Base-by-base conservation (phyloP, 1,139 yeast genomes). In the Scheffersomyces segobiensis region DNA sequence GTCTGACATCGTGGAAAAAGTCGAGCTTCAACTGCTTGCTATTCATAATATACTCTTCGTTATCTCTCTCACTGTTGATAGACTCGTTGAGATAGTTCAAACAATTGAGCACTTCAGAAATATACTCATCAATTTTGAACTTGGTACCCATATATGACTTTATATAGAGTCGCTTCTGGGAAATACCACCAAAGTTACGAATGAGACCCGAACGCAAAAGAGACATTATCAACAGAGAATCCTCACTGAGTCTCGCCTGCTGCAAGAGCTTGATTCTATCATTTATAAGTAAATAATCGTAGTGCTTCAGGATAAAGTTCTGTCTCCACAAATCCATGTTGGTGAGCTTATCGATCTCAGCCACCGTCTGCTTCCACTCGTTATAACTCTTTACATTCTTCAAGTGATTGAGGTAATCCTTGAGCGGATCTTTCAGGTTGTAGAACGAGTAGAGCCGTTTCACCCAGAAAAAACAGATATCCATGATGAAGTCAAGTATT, bases 101-200 rank as follows among this genome's bases (percentile, higher is more conserved):
- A 63, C 97, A 89, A 52, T 80, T 82, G 46, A 91, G 74, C 1
- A 92, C 93, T 68, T 91, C 96, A 53, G 84, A 80, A 49, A 93
- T 84, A 68, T 93, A 93, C 61, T 91, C 96, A 71, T 95, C 98
- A 61, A 95, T 93, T 62, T 92, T 80, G 56, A 85, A 77, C 73
- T 95, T 95, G 0, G 98, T 93, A 1, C 99, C 98, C 63, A 90
- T 80, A 66, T 91, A 89, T 0, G 97, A 87, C 63, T 93, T 86
- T 58, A 89, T 88, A 74, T 90, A 95, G 51, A 95, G 76, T 57
- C 88, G 83, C 65, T 88, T 88, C 65, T 89, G 92, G 2, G 96
- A 85, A 5, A 95, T 91, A 0, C 97, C 96, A 8, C 97, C 99
- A 74, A 95, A 89, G 69, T 95, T 95, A 46, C 99, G 77, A 53